phyloP scores from a whole-genome alignment of 2,329 filamentous ascomycete species.

The Aspergillus tubingensis region DNA sequence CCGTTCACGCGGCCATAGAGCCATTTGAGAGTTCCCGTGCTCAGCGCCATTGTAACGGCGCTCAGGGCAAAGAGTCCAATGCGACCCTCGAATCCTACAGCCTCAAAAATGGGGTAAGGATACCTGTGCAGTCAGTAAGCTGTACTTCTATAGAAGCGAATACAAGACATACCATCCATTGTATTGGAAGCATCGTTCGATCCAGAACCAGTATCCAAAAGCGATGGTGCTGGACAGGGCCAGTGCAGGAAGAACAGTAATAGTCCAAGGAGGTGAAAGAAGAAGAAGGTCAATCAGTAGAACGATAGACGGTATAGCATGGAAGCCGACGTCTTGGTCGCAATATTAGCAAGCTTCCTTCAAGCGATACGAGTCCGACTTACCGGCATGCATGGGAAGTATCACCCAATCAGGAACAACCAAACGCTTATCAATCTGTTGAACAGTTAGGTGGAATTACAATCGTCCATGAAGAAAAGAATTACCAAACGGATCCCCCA shows the following conservation, averaged over 20 bases:
- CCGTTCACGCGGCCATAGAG: slow-evolving; percentile 61
- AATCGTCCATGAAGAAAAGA: slow-evolving; percentile 26
- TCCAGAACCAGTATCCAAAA: slow-evolving; percentile 65
- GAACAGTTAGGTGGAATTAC: background rate
- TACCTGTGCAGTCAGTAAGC: slow-evolving; percentile 57
- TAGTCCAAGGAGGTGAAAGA: slow-evolving; percentile 63
- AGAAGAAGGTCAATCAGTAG: slow-evolving; percentile 59
- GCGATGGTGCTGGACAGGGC: slow-evolving; percentile 54
- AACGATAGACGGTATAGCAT: slow-evolving; percentile 56
- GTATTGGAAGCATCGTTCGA: slow-evolving; percentile 59
- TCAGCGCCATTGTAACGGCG: slow-evolving; percentile 70
- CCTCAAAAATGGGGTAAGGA: slow-evolving; percentile 80
- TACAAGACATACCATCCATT: slow-evolving; percentile 58
- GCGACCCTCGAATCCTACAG: slow-evolving; percentile 67
- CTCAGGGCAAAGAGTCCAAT: slow-evolving; percentile 68
- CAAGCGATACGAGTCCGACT: slow-evolving; percentile 13
- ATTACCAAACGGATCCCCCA: slow-evolving; percentile 58
- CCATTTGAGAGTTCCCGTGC: slow-evolving; percentile 69
- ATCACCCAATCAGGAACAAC: slow-evolving; percentile 51
- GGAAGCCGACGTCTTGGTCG: slow-evolving; percentile 48
- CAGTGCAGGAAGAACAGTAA: slow-evolving; percentile 54
- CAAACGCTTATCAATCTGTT: slow-evolving; percentile 48
- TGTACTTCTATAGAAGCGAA: too few relatives aligned
- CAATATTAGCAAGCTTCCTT: slow-evolving; percentile 24
- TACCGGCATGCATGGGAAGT: slow-evolving; percentile 42